Conservation (phyloP, 768 basidiomycete genomes). For the Calocera cornea region DNA sequence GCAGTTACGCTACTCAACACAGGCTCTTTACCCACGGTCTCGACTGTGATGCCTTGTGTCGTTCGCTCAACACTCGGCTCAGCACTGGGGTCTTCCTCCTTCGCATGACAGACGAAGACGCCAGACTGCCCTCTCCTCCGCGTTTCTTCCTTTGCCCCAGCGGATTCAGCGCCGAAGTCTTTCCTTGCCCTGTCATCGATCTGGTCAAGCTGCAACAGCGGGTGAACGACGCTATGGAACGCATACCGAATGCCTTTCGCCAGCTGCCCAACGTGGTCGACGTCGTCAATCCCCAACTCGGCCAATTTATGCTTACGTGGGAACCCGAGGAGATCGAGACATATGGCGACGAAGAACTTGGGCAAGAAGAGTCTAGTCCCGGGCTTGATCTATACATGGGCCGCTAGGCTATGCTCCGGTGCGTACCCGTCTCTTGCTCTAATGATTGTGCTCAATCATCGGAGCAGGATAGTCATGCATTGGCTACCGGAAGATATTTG, state of each 20-base stretch:
- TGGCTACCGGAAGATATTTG: too few relatives aligned
- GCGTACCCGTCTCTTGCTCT: too few relatives aligned
- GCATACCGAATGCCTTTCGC: not conserved
- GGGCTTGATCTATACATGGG: too few relatives aligned
- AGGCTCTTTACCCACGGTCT: not conserved
- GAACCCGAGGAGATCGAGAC: too few relatives aligned
- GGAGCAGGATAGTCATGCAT: too few relatives aligned
- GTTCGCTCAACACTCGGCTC: not conserved
- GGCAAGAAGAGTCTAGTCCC: too few relatives aligned
- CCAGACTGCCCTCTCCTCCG: not conserved
- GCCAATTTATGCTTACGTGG: too few relatives aligned
- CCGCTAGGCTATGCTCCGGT: too few relatives aligned
- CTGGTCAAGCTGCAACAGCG: not conserved
- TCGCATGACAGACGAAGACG: not conserved
- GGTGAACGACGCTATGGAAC: not conserved
- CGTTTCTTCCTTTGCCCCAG: not conserved
- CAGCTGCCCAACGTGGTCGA: not conserved
- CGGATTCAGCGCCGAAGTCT: not conserved
- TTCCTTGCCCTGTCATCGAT: not conserved
- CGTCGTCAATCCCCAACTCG: too few relatives aligned
- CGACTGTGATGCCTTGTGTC: not conserved
- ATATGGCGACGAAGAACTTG: too few relatives aligned
- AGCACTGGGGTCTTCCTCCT: not conserved
- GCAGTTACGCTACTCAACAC: not conserved
- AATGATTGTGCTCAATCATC: too few relatives aligned